Conservation (phyloP, 768 basidiomycete genomes). For the Calocybe cyanea region DNA sequence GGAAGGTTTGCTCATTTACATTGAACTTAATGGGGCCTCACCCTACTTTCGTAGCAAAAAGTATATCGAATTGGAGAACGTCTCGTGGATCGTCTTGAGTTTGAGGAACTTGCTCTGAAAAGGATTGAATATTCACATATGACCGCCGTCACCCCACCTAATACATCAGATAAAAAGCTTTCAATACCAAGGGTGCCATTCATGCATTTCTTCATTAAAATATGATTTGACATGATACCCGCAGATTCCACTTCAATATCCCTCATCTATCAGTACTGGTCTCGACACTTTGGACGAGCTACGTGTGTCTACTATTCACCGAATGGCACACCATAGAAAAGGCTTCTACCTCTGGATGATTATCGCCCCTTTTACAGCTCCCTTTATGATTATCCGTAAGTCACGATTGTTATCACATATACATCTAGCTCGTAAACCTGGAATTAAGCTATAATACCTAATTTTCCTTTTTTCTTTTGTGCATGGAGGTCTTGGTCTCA, state of each 20-base stretch:
- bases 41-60: conserved; percentile 39
- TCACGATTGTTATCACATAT: conserved; percentile 4
- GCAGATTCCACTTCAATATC: conserved; percentile 67
- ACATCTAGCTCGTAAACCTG: neutral
- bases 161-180: conserved; percentile 16
- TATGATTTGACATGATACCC: neutral
- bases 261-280: conserved; percentile 37
- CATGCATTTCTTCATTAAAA: neutral
- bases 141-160: conserved; percentile 37
- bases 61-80: conserved; percentile 63
- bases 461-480: conserved; percentile 83
- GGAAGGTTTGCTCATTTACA: conserved; percentile 54
- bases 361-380: conserved; percentile 68
- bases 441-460: conserved; percentile 67
- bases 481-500: conserved; percentile 85
- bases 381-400: conserved; percentile 75
- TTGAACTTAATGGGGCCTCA: neutral
- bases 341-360: conserved; percentile 67
- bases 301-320: conserved; percentile 43
- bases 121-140: conserved; percentile 67
- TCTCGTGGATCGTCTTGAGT: conserved; percentile 68
- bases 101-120: conserved; percentile 77
- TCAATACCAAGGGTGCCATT: conserved; percentile 4
- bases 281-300: conserved; percentile 43
- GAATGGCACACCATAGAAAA: conserved; percentile 60